Conservation (phyloP, 257 asterid genomes). For the Solanum bulbocastanum region DNA sequence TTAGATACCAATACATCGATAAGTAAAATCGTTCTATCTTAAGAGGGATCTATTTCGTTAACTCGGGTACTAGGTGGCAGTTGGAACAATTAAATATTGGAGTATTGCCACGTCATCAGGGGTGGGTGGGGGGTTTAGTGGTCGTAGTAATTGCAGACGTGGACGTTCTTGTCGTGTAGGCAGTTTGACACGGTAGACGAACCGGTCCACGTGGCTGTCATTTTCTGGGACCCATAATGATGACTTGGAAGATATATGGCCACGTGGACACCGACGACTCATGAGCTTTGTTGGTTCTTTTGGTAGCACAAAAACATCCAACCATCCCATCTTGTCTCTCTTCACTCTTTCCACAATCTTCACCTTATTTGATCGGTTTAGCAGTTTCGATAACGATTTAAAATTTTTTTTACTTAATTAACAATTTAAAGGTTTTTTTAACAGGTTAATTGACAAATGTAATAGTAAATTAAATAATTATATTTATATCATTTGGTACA, state of each 20-base stretch:
- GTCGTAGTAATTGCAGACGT: constrained; percentile 8
- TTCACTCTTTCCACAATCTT: not conserved
- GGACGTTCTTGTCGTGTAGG: not conserved
- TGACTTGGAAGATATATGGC: constrained; percentile 10
- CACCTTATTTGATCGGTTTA: not conserved
- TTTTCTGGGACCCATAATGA: constrained; percentile 13
- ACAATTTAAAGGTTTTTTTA: too few relatives aligned
- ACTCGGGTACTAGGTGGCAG: not conserved
- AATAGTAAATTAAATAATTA: too few relatives aligned
- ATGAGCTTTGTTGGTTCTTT: constrained; percentile 7
- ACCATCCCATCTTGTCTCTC: constrained; percentile 5
- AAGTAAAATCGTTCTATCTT: too few relatives aligned
- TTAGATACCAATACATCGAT: too few relatives aligned
- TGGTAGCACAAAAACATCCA: constrained; percentile 20
- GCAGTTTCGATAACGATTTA: too few relatives aligned
- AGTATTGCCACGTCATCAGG: not conserved
- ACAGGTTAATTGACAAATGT: too few relatives aligned
- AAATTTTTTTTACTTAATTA: too few relatives aligned
- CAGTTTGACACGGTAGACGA: not conserved
- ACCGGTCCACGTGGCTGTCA: constrained; percentile 36
- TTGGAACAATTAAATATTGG: not conserved
- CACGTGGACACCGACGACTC: constrained; percentile 26
- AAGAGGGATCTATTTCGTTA: too few relatives aligned
- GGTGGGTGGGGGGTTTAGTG: not conserved
- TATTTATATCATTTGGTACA: too few relatives aligned